These are phyloP conservation scores for Oleoguttula mirabilis DNA, from an alignment of 495 filamentous ascomycete species.

Conservation along the genomic window DNA sequence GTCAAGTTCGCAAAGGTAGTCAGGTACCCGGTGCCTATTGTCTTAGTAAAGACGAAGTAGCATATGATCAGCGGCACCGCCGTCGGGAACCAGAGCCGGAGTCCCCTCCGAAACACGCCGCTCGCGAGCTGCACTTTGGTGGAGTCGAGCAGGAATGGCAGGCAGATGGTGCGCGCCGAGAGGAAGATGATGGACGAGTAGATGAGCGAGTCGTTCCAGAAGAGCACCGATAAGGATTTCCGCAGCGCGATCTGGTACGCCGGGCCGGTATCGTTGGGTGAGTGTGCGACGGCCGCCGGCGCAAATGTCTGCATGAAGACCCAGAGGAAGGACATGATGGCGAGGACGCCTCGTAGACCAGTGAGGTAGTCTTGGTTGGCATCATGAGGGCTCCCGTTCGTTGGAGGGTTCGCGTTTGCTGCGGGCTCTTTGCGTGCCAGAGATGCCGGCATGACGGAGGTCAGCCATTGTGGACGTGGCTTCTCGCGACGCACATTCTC, in stretches of 20 bases:
- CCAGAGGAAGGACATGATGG: slow-evolving; percentile 30
- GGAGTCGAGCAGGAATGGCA: slow-evolving; percentile 28
- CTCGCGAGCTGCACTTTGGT: slow-evolving; percentile 16
- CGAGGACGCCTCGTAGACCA: slow-evolving; percentile 29
- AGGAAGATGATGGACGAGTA: slow-evolving; percentile 30
- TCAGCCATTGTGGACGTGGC: slow-evolving; percentile 1
- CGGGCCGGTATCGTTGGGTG: slow-evolving; percentile 20
- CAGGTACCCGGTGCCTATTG: slow-evolving; percentile 14
- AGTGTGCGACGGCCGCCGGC: slow-evolving; percentile 23
- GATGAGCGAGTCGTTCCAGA: slow-evolving; percentile 32
- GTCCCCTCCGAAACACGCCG: slow-evolving; percentile 21
- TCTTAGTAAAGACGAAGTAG: slow-evolving; percentile 18
- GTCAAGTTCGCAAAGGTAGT: slow-evolving; percentile 20
- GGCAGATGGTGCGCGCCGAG: slow-evolving; percentile 27
- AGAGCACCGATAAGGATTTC: slow-evolving; percentile 27
- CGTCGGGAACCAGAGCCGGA: slow-evolving; percentile 26
- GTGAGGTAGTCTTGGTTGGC: slow-evolving; percentile 25
- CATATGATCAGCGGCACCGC: slow-evolving; percentile 24
- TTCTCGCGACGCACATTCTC: neutral
- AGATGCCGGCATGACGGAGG: neutral
- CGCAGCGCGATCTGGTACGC: slow-evolving; percentile 25
- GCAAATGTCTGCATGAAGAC: slow-evolving; percentile 28
- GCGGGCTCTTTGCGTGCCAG: too few relatives aligned
- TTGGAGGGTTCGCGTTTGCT: neutral
- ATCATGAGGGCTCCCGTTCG: slow-evolving; percentile 5